phyloP scores from a whole-genome alignment of 495 filamentous ascomycete genomes.

The Aspergillus kassunensis region DNA sequence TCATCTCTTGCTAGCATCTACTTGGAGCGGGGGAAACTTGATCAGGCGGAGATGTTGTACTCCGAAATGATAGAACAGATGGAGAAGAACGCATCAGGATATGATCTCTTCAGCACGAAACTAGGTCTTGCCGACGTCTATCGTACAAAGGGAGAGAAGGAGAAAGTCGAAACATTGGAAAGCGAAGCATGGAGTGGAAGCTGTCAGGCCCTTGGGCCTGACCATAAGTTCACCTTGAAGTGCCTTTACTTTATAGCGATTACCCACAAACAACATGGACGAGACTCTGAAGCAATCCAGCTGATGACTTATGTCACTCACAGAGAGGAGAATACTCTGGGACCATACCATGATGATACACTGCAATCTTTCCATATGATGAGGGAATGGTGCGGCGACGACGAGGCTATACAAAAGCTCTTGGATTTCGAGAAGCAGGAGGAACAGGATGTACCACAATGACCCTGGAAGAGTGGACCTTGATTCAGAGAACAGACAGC shows the following conservation, averaged over 20 bases:
- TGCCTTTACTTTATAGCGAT: conserved; percentile 3
- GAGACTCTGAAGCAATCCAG: neutral
- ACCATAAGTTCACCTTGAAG: conserved; percentile 8
- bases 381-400: conserved; percentile 6
- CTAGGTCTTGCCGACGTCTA: conserved; percentile 5
- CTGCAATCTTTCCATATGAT: neutral
- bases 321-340: neutral
- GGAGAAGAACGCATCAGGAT: neutral
- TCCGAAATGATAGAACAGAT: neutral
- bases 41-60: conserved; percentile 2
- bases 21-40: neutral
- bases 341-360: neutral
- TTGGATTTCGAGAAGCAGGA: neutral
- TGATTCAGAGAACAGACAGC: no score
- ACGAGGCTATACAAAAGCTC: neutral
- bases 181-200: neutral
- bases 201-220: neutral
- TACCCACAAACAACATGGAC: neutral
- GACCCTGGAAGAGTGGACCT: neutral
- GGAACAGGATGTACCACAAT: neutral
- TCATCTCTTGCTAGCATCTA: conserved; percentile 1
- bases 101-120: neutral
- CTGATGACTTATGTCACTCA: neutral
- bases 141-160: neutral
- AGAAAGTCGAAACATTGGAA: neutral